Base-by-base conservation (phyloP, 768 basidiomycete genomes). In the Leccinum fibrillosum region DNA sequence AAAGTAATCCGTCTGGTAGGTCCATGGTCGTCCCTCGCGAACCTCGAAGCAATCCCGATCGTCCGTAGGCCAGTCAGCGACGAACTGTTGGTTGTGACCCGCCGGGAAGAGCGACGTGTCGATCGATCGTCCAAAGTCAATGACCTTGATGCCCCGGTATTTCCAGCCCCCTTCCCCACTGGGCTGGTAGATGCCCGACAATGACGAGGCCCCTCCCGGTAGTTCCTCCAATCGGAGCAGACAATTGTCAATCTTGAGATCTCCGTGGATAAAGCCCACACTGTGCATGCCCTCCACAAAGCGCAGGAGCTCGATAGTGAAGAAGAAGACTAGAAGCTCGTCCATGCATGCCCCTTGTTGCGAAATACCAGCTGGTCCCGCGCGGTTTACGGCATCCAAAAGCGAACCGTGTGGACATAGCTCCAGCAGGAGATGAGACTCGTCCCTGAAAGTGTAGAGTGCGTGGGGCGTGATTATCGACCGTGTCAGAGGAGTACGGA, bases 171-270 rank as follows among this genome's bases (percentile, higher is more conserved):
- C 82, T 15, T 82, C 84, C 17, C 96, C 96, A 0, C 78, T 75
- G 1, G 88, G 84, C 57, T 88, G 83, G 76, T 98, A 98, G n/a
- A 78, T 73, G 52, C 82, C 75, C 1, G 85, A 82, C 88, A 95
- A 93, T 1, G 83, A 79, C 0, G 86, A 78, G 1, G 81, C 73
- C 1, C 86, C 86, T 3, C 86, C 86, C 2, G 88, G 86, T 4
- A 90, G 86, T 53, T 92, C 89, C 62, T 93, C 89, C 48, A 99
- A 80, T 5, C 97, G 86, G 9, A 98, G 78, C n/a, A 99, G 82
- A 70, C 95, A 97, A 75, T 99, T 99, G 76, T 99, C 97, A 72
- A 98, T 97, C 78, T 99, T 99, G 62, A 99, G 82, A 75, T 99
- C 97, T 32, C 97, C 96, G 67, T 99, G 97, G 64, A 99, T 91